Evolutionary conservation across 2,329 filamentous ascomycete genomes (phyloP).

Genomic region (Xylariomycetidae sp.): DNA sequence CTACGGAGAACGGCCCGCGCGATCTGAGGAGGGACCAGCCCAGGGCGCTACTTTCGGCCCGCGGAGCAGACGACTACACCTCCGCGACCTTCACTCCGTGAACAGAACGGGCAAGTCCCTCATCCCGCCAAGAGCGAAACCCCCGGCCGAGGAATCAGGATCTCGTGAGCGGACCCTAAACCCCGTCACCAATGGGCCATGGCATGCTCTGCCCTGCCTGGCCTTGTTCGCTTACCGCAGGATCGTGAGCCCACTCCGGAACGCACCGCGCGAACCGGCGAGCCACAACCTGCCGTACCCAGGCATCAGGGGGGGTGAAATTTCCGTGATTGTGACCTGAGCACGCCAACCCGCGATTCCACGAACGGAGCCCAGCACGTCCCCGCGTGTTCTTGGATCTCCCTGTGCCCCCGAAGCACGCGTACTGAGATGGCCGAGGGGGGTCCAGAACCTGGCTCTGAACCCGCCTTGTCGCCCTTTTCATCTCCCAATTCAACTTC

Average conservation of each 20-base stretch:
- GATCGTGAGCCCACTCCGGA: not conserved
- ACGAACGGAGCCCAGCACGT: no score
- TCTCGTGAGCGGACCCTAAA: not conserved
- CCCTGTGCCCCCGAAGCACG: no score
- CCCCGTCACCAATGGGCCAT: not conserved
- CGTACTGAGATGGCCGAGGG: no score
- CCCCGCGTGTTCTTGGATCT: no score
- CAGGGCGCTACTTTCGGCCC: no score
- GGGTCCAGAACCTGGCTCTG: no score
- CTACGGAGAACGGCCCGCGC: no score
- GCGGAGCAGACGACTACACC: not conserved
- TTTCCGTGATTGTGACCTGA: no score
- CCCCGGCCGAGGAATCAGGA: constrained; percentile 1
- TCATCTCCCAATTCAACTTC: constrained; percentile 7
- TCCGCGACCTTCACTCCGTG: constrained; percentile 7
- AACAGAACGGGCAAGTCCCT: constrained; percentile 15
- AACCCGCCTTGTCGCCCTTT: constrained; percentile 4
- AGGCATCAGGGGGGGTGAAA: no score
- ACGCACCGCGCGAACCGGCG: not conserved
- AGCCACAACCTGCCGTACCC: not conserved
- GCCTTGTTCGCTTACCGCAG: not conserved
- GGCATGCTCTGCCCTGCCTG: not conserved
- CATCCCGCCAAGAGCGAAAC: constrained; percentile 7
- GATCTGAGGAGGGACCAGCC: no score
- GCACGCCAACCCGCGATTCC: no score